Conservation (phyloP, 768 basidiomycete genomes). For the Stropharia rugosoannulata region DNA sequence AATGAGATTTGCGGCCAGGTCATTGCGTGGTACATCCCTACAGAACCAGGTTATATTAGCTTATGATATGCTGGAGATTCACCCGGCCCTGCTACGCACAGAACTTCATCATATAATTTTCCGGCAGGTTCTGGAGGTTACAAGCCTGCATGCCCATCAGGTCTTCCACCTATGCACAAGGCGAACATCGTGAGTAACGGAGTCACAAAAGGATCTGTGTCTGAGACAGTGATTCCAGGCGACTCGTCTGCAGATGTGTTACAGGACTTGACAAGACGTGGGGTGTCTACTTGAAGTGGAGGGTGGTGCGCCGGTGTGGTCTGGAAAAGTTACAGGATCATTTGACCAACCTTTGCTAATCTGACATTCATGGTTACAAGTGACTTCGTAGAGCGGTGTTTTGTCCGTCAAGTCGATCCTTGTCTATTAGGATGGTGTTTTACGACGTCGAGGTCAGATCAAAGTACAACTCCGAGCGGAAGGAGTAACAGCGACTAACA, state of each 20-base stretch:
- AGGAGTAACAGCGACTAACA: neutral
- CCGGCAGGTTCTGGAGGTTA: conserved; percentile 91
- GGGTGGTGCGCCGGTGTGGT: too few species aligned
- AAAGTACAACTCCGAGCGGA: too few species aligned
- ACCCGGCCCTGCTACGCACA: conserved; percentile 40
- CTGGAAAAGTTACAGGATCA: neutral
- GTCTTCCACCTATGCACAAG: conserved; percentile 69
- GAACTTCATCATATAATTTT: conserved; percentile 85
- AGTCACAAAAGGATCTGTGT: neutral
- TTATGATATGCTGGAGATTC: neutral
- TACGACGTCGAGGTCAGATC: neutral
- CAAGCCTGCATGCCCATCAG: conserved; percentile 91
- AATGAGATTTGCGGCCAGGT: conserved; percentile 95
- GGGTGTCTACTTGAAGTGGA: too few species aligned
- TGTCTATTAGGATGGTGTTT: neutral
- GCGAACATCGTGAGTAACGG: conserved; percentile 8
- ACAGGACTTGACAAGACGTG: too few species aligned
- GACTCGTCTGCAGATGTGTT: too few species aligned
- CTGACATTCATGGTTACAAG: conserved; percentile 46
- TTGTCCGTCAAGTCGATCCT: neutral
- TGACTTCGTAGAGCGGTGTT: neutral
- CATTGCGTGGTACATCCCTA: conserved; percentile 87
- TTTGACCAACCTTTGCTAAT: conserved; percentile 38
- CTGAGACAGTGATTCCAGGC: neutral
- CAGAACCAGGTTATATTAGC: neutral